These are phyloP conservation scores for Hordeum marinum DNA, from an alignment of 176 grass and related monocot genomes.

Conservation along the genomic window DNA sequence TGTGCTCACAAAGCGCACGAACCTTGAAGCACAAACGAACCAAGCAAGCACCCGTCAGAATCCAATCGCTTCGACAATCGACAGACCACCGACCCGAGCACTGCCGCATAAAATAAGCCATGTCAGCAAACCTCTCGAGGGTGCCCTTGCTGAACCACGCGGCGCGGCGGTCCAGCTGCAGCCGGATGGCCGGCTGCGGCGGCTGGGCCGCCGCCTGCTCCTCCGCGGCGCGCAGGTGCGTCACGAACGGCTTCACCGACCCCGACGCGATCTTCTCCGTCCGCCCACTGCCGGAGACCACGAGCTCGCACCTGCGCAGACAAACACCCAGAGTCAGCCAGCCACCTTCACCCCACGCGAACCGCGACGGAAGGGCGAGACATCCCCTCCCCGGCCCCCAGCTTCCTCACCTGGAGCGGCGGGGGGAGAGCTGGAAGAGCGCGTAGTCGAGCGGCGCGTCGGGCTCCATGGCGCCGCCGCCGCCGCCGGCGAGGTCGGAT, in stretches of 20 bases:
- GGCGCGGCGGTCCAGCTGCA: constrained; percentile 58
- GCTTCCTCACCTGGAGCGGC: constrained; percentile 66
- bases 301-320: constrained; percentile 81
- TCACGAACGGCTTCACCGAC: constrained; percentile 81
- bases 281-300: constrained; percentile 79
- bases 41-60: constrained; percentile 15
- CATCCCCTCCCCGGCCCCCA: not conserved
- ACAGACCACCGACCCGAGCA: not conserved
- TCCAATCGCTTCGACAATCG: not conserved
- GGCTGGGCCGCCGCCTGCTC: constrained; percentile 58
- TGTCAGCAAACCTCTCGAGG: constrained; percentile 72
- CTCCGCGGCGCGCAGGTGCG: constrained; percentile 81
- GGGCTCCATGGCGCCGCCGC: constrained; percentile 53
- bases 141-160: constrained; percentile 96
- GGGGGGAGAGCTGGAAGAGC: constrained; percentile 90
- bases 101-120: not conserved
- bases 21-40: constrained; percentile 46
- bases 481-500: constrained; percentile 27
- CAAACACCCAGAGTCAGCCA: not conserved
- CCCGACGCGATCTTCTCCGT: constrained; percentile 98
- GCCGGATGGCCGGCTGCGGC: constrained; percentile 41
- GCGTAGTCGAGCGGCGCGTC: constrained; percentile 76
- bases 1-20: constrained; percentile 94
- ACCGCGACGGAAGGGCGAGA: not conserved
- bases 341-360: constrained; percentile 22